Conservation (phyloP, 805 yeast species). For the Sugiyamaella boreocaroliniensis region DNA sequence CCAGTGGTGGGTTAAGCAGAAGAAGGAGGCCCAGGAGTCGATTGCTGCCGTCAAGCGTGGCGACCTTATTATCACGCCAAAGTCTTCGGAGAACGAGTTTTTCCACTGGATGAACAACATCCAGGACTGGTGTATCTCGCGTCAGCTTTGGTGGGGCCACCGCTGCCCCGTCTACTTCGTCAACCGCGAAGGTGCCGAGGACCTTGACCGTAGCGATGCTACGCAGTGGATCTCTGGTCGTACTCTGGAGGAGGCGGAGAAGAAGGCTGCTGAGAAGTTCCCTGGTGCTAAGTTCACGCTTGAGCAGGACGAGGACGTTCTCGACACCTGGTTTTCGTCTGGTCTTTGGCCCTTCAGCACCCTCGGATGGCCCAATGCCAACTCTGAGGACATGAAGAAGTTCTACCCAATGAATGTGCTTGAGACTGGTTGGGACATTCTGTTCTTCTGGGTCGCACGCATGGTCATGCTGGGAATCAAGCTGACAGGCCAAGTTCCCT, state of each 20-base stretch:
- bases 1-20: constrained; percentile 98
- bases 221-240: constrained; percentile 84
- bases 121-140: constrained; percentile 99
- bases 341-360: constrained; percentile 98
- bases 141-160: constrained; percentile 96
- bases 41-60: constrained; percentile 80
- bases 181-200: constrained; percentile 56
- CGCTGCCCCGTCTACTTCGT: constrained; percentile 95
- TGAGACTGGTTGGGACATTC: constrained; percentile 99
- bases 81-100: constrained; percentile 85
- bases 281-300: constrained; percentile 63
- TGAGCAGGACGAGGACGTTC: constrained; percentile 95
- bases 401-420: constrained; percentile 90
- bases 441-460: constrained; percentile 98
- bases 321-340: constrained; percentile 98
- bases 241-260: constrained; percentile 71
- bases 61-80: constrained; percentile 73
- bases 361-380: constrained; percentile 80
- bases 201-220: constrained; percentile 57
- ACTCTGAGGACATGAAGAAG: constrained; percentile 61
- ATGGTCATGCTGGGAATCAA: constrained; percentile 90
- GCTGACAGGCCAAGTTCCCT: constrained; percentile 85
- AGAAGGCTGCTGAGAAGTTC: constrained; percentile 69
- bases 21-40: constrained; percentile 81
- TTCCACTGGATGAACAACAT: constrained; percentile 92